Base-by-base conservation (phyloP, 2,329 filamentous ascomycete genomes). In the Botryosphaeria agaves region DNA sequence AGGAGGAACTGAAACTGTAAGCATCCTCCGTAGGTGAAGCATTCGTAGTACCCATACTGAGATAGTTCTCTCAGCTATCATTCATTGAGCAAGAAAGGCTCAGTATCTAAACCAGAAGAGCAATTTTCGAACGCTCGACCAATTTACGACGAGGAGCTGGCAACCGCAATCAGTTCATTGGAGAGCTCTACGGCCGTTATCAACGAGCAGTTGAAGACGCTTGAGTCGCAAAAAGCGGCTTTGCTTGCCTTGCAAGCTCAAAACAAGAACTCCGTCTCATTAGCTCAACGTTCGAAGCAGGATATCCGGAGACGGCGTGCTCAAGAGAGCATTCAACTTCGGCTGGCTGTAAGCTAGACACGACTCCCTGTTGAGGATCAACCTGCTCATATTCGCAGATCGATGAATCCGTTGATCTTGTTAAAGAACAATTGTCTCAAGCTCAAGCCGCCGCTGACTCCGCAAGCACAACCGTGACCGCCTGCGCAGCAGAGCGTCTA, bases 161-260 rank as follows among this genome's bases (percentile, higher is more conserved):
- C 59, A 31, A 49, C 56, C 24, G 76, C 76, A 11, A 70, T 78
- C 29, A 61, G 66, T 3, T 67, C 76, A 31, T 56, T 83, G n/a
- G 62, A 68, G 35, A 58, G 58, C 21, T 78, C 76, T 2, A 80
- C 76, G 1, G 62, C 62, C 12, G 64, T 63, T 12, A 76, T 81
- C 17, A 61, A 67, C 36, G 66, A 66, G 47, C 76, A 81, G 43
- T 72, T 64, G 17, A 67, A 72, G 43, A 57, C 64, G 0, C 47
- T 82, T 12, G 62, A 64, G 33, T 58, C 64, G 30, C 76, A 82
- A 47, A 68, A 70, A 35, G 64, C 69, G 40, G 72, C 72, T 7
- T 47, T 80, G 31, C 51, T 72, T 36, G 59, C 61, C 19, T 48
- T 68, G 15, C 55, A 69, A 39, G 53, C 65, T 4, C 61, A 61